Evolutionary conservation across 257 asterid genomes (phyloP).

Genomic region (Eustoma russellianum): DNA sequence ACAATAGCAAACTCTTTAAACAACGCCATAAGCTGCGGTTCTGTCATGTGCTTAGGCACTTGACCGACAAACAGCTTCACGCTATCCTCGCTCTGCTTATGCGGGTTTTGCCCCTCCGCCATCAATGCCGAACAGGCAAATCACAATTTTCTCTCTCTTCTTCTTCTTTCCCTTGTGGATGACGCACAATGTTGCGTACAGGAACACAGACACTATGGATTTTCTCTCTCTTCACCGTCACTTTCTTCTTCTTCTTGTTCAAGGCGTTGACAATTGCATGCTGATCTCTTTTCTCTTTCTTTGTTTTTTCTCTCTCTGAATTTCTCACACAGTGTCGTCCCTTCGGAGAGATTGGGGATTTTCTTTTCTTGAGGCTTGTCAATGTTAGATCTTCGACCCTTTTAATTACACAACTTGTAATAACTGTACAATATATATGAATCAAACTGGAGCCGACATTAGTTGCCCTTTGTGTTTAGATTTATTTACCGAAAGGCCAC

Average conservation of each 20-base stretch:
- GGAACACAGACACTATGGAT: not conserved
- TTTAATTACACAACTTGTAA: constrained; percentile 12
- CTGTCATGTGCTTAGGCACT: constrained; percentile 88
- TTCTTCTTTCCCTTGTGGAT: constrained; percentile 1
- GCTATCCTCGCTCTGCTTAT: constrained; percentile 48
- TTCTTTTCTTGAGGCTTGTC: constrained; percentile 16
- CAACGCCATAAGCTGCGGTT: constrained; percentile 58
- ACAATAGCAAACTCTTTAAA: constrained; percentile 63
- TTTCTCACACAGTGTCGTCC: constrained; percentile 31
- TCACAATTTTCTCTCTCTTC: not conserved
- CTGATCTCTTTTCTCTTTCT: constrained; percentile 17
- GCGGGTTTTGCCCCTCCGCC: constrained; percentile 86
- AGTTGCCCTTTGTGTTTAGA: constrained; percentile 11
- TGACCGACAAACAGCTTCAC: constrained; percentile 98
- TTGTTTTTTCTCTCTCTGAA: constrained; percentile 9
- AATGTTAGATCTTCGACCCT: constrained; percentile 38
- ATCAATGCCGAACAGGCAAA: constrained; percentile 26
- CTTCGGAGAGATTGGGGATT: constrained; percentile 29
- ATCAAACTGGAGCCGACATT: constrained; percentile 2
- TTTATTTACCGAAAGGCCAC: constrained; percentile 41
- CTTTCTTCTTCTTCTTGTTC: constrained; percentile 14
- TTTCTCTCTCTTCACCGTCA: no score
- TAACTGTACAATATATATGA: no score
- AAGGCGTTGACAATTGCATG: constrained; percentile 21
- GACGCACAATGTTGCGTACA: not conserved